Evolutionary conservation across 73 alveolate genomes (phyloP).

Genomic region (Urostyla sp.): DNA sequence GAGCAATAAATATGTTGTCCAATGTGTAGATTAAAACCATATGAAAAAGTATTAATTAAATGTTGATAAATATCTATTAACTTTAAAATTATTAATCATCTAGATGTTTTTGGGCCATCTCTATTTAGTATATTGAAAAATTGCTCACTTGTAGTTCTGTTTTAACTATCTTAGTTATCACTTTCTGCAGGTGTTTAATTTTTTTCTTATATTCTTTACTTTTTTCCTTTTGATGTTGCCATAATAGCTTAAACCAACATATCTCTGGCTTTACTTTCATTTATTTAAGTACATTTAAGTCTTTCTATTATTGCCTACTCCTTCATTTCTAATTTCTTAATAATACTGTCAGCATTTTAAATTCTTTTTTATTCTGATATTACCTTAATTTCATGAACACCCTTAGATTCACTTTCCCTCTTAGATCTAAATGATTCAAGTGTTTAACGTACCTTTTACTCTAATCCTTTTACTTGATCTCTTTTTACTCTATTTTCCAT

Average conservation of each 20-base stretch:
- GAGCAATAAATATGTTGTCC: conserved; percentile 17
- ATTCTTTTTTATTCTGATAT: background rate
- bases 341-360: conserved; percentile 9
- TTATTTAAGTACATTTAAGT: conserved; percentile 18
- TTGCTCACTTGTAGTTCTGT: background rate
- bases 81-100: background rate
- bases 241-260: conserved; percentile 29
- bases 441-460: background rate
- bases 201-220: background rate
- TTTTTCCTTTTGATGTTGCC: conserved; percentile 28
- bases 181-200: background rate
- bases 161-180: background rate
- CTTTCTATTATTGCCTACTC: conserved; percentile 47
- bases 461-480: conserved; percentile 17
- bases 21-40: conserved; percentile 22
- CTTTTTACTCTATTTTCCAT: conserved; percentile 3
- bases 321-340: conserved; percentile 19
- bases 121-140: background rate
- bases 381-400: background rate
- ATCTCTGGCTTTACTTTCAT: conserved; percentile 10
- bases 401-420: conserved; percentile 5
- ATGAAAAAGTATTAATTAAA: conserved; percentile 25
- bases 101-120: background rate
- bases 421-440: background rate
- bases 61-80: background rate